A percentile compares a stretch with the other conserved stretches of the same genome.
phyloP scores from a whole-genome alignment of 1,284 basidiomycete genomes.

The Cutaneotrichosporon cavernicola region DNA sequence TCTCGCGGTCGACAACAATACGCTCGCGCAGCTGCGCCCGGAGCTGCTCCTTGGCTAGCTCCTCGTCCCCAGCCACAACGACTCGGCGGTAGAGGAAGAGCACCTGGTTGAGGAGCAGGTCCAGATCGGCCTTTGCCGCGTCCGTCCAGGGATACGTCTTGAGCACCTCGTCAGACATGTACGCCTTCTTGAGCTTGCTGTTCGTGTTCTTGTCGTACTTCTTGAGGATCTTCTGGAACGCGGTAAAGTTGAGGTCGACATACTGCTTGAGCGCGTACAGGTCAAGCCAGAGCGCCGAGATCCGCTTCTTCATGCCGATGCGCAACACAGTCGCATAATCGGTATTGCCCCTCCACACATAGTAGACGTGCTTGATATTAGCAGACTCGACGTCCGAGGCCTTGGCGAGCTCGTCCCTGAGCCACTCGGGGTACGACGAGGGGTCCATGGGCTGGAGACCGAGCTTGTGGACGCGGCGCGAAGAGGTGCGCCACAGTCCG shows the following conservation, averaged over 20 bases:
- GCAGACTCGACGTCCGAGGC: constrained; percentile 11
- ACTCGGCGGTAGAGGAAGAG: constrained; percentile 81
- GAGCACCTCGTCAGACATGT: constrained; percentile 75
- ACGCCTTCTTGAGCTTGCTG: constrained; percentile 78
- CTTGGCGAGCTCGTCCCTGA: constrained; percentile 20
- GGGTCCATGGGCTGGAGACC: constrained; percentile 40
- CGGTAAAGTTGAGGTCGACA: constrained; percentile 88
- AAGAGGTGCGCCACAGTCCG: constrained; percentile 10
- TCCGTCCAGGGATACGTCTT: constrained; percentile 67
- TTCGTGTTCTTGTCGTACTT: constrained; percentile 98
- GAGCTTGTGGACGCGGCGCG: constrained; percentile 18
- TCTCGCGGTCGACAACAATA: constrained; percentile 55
- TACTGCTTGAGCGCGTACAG: constrained; percentile 87
- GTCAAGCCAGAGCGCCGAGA: constrained; percentile 81
- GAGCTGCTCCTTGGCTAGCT: constrained; percentile 74
- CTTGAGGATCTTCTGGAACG: constrained; percentile 94
- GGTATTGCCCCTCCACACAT: constrained; percentile 74
- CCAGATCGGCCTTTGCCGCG: constrained; percentile 65
- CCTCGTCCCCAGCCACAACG: constrained; percentile 72
- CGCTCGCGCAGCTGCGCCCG: constrained; percentile 86
- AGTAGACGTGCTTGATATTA: constrained; percentile 31
- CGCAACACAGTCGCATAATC: constrained; percentile 87
- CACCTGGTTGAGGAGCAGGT: constrained; percentile 63
- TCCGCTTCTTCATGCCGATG: constrained; percentile 85
- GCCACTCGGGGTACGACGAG: constrained; percentile 36